Evolutionary conservation across 306 rosid species (phyloP), one percentile per base, ranked within the genome.

Genomic region (Canavalia ensiformis): DNA sequence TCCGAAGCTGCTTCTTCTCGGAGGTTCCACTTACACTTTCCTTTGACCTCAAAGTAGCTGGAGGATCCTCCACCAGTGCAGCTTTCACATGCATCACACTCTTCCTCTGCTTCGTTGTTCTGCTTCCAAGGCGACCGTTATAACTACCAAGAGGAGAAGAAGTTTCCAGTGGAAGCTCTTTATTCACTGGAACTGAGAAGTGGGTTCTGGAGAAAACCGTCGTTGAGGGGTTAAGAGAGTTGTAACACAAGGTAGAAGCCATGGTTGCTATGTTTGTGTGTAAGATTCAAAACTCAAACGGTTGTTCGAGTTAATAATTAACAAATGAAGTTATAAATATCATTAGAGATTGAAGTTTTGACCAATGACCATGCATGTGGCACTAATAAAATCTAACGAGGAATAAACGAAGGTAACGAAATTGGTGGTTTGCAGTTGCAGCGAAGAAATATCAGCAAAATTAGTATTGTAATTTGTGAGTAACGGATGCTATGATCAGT

Each of bases 201-300:
- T 77, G 87, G 76, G 89, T 78, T 79, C 92, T 88, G n/a, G 90
- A 86, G 77, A 90, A 84, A 71, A 76, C 71, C 5, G 88, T 31
- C 2, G 93, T 68, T 63, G 93, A 88, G 1, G 81, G 90, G 81
- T 86, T 91, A 11, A 91, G 73, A 29, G 90, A 84, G 81, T 84
- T 86, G 90, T 31, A 83, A 75, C 89, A 84, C 62, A 84, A 59
- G 63, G 88, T 67, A 68, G 90, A 85, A 79, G 90, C 92, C 98
- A 94, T 72, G 29, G 70, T 31, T 52, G 82, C 5, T 1, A 41
- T 4, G 56, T 4, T 33, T 58, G 69, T 55, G 58, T 50, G 34
- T 64, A 69, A 52, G 33, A 51, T 28, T 74, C 76, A 70, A 63
- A 79, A 73, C 76, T 44, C 7, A 25, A 46, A 62, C 11, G 34